Percentiles rank a stretch among this genome's conserved stretches.
Conservation (phyloP, 2,329 filamentous ascomycete species). For the Trichoderma oligosporum region DNA sequence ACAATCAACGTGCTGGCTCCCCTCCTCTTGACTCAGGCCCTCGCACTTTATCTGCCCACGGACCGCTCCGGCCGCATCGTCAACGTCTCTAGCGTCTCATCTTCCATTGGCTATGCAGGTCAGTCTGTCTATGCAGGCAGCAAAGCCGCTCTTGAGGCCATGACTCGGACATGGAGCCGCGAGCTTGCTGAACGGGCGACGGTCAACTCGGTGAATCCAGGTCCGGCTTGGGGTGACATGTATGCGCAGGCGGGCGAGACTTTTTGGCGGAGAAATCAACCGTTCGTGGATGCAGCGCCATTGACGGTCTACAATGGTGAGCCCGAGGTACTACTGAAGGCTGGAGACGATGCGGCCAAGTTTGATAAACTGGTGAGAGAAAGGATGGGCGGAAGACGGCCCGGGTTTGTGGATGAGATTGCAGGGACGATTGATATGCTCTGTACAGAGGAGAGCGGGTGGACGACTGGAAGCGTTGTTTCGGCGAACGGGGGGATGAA, state of each 20-base stretch:
- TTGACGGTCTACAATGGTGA: conserved; percentile 35
- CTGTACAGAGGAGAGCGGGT: conserved; percentile 61
- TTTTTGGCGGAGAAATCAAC: conserved; percentile 39
- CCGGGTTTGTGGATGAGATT: conserved; percentile 49
- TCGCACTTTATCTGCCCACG: conserved; percentile 63
- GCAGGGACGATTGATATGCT: conserved; percentile 69
- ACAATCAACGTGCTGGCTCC: conserved; percentile 79
- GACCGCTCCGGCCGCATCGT: conserved; percentile 60
- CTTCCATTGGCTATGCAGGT: conserved; percentile 51
- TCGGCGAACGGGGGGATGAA: conserved; percentile 61
- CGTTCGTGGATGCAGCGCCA: conserved; percentile 37
- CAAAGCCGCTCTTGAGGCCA: conserved; percentile 57
- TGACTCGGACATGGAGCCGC: conserved; percentile 57
- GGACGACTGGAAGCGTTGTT: conserved; percentile 69
- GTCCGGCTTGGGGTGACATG: conserved; percentile 53
- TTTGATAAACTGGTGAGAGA: conserved; percentile 35
- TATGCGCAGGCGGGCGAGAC: conserved; percentile 38
- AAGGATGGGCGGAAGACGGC: conserved; percentile 34
- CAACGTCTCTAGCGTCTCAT: conserved; percentile 53
- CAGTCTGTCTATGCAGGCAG: conserved; percentile 56
- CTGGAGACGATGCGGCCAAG: conserved; percentile 31
- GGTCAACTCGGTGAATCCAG: conserved; percentile 56
- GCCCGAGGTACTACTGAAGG: conserved; percentile 29
- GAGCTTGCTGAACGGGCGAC: conserved; percentile 52
- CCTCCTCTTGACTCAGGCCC: conserved; percentile 71